Conservation (phyloP, 2,329 filamentous ascomycete species). For the Leptographium galeiforme region DNA sequence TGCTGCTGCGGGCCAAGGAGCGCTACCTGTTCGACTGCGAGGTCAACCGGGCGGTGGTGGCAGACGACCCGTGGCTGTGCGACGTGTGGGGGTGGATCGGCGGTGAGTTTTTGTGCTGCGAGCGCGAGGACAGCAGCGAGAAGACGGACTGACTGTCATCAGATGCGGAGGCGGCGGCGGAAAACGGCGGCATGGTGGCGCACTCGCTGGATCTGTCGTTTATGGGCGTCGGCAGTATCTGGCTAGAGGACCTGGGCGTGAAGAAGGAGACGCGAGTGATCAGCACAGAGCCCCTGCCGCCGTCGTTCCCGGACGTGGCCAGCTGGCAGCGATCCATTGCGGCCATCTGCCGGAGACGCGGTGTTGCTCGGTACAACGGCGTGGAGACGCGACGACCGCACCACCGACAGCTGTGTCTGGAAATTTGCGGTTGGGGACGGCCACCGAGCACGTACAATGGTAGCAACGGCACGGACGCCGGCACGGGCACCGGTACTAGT, state of each 20-base stretch:
- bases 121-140: conserved; percentile 19
- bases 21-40: conserved; percentile 51
- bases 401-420: conserved; percentile 62
- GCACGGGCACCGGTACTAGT: too few relatives aligned
- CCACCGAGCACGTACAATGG: conserved; percentile 16
- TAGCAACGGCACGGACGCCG: background rate
- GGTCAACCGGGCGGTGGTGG: conserved; percentile 52
- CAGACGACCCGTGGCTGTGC: conserved; percentile 61
- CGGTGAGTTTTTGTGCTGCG: too few relatives aligned
- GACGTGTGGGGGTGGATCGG: conserved; percentile 68
- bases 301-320: conserved; percentile 32
- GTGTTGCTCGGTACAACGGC: conserved; percentile 29
- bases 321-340: conserved; percentile 51
- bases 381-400: conserved; percentile 40
- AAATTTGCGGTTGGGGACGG: conserved; percentile 61
- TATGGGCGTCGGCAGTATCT: conserved; percentile 59
- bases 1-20: conserved; percentile 46
- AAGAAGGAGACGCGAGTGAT: conserved; percentile 6
- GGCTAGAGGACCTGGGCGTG: conserved; percentile 55
- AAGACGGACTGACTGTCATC: background rate
- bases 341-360: conserved; percentile 48
- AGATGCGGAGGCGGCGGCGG: conserved; percentile 47
- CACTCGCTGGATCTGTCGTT: conserved; percentile 60
- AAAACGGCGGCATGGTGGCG: conserved; percentile 56
- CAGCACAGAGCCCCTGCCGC: conserved; percentile 25